Evolutionary conservation across 306 rosid species (phyloP), one percentile per base, ranked within the genome.

Genomic region (Medicago lupulina): DNA sequence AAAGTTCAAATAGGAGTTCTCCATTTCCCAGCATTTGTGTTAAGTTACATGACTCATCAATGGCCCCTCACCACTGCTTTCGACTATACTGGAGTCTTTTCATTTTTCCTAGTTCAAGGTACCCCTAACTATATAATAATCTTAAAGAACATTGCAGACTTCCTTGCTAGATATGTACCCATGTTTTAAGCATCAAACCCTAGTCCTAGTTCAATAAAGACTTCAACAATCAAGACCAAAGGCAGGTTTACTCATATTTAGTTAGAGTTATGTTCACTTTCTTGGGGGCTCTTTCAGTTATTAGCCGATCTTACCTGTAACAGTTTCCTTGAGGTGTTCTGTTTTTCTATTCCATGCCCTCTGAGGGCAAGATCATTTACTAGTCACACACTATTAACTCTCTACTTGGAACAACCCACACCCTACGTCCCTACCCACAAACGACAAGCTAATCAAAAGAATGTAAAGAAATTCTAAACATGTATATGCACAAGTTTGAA

Each of bases 401-500:
- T 50, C 46, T n/a, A n/a, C n/a, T 51, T 39, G 49, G 77, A 71
- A n/a, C 67, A 10, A 8, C 3, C 7, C 38, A 28, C 59, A 15
- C 36, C 4, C 4, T 28, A 28, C 4, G 4, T 28, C 38, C 36
- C 8, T 34, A 4, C n/a, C 54, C 21, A 47, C 65, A 66, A 49
- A 75, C 4, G 2, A 75, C 6, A 4, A 34, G 40, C 50, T 50
- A 69, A 57, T 39, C 54, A 60, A 73, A 67, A 70, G 17, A 55
- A 73, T 46, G 74, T 44, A 69, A 36, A 49, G 40, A 58, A 62
- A 25, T 64, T 41, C 1, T 46, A 47, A 12, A 39, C 59, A 83
- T 59, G 65, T 21, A 41, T 16, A 67, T 18, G 58, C 18, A 57
- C 34, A 71, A 51, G 74, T 71, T 71, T 72, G 81, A 78, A 78